Percentiles rank a stretch among this genome's conserved stretches.
These are phyloP conservation scores for Penicillium sp. DNA, from an alignment of 2,329 filamentous ascomycete genomes.

Conservation along the genomic window DNA sequence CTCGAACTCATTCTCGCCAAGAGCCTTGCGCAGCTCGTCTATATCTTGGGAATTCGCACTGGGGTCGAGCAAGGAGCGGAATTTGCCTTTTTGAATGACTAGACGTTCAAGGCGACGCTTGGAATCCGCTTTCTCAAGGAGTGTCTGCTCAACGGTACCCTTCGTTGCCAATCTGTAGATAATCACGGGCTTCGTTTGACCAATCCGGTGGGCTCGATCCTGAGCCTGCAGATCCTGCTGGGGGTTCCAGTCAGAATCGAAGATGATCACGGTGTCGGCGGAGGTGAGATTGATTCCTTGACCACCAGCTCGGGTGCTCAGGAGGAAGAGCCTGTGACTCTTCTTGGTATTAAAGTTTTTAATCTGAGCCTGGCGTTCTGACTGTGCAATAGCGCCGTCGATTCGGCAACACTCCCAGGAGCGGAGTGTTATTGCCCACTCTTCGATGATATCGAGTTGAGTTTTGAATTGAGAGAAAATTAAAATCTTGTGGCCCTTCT, in stretches of 20 bases:
- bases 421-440: slow-evolving; percentile 77
- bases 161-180: slow-evolving; percentile 93
- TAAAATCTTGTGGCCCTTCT: slow-evolving; percentile 79
- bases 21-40: slow-evolving; percentile 61
- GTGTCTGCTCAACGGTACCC: slow-evolving; percentile 84
- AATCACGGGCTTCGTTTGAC: slow-evolving; percentile 86
- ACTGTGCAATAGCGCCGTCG: slow-evolving; percentile 80
- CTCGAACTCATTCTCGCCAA: slow-evolving; percentile 73
- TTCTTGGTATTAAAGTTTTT: slow-evolving; percentile 68
- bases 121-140: slow-evolving; percentile 83
- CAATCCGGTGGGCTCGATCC: slow-evolving; percentile 91
- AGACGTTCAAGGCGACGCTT: slow-evolving; percentile 92
- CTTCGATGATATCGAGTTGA: slow-evolving; percentile 84
- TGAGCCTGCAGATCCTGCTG: slow-evolving; percentile 97
- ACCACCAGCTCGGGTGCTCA: slow-evolving; percentile 88
- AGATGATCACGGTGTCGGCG: slow-evolving; percentile 89
- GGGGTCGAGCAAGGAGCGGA: slow-evolving; percentile 66
- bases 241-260: slow-evolving; percentile 90
- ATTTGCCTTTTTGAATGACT: slow-evolving; percentile 90
- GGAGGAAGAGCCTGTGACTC: slow-evolving; percentile 72
- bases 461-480: slow-evolving; percentile 98
- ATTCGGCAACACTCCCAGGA: slow-evolving; percentile 84
- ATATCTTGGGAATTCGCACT: slow-evolving; percentile 53
- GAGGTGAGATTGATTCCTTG: slow-evolving; percentile 92
- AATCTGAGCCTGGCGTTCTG: slow-evolving; percentile 68